These are phyloP conservation scores for Alternaria burnsii DNA, from an alignment of 2,329 filamentous ascomycete species.

Conservation along the genomic window DNA sequence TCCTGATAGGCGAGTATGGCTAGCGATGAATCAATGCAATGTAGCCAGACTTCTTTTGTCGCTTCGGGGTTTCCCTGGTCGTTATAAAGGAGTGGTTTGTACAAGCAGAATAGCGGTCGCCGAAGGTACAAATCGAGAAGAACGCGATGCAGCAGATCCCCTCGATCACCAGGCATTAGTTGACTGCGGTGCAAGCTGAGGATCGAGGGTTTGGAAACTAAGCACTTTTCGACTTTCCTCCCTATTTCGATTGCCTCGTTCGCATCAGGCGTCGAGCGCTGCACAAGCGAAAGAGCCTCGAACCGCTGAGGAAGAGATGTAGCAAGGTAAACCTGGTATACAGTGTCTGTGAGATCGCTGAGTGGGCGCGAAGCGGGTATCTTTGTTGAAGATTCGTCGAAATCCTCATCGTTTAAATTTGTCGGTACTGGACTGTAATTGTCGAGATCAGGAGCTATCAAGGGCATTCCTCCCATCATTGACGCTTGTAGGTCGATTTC, in stretches of 20 bases:
- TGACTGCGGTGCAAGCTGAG: conserved; percentile 16
- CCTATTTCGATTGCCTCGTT: conserved; percentile 22
- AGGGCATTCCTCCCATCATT: conserved; percentile 29
- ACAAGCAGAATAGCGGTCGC: conserved; percentile 27
- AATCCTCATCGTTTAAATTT: conserved; percentile 31
- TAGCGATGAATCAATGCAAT: conserved; percentile 31
- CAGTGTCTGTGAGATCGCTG: conserved; percentile 25
- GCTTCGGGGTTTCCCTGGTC: conserved; percentile 11
- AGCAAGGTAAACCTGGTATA: conserved; percentile 29
- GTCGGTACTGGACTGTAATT: conserved; percentile 17
- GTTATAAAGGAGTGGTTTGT: conserved; percentile 31
- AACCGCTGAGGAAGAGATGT: conserved; percentile 25
- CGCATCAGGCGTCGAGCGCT: conserved; percentile 18
- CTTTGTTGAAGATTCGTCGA: conserved; percentile 19
- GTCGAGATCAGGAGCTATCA: conserved; percentile 21
- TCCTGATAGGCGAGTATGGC: conserved; percentile 32
- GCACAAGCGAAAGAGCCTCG: conserved; percentile 26
- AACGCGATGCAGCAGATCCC: conserved; percentile 24
- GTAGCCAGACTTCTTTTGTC: conserved; percentile 18
- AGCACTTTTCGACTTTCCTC: conserved; percentile 19
- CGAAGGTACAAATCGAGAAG: conserved; percentile 30
- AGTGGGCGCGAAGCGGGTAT: conserved; percentile 17
- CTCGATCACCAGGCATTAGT: conserved; percentile 6
- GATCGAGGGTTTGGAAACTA: conserved; percentile 18
- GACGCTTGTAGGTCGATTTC: conserved; percentile 51